A percentile compares a stretch with the other conserved stretches of the same genome.
phyloP scores from a whole-genome alignment of 768 basidiomycete species.

The Amanita muscaria region DNA sequence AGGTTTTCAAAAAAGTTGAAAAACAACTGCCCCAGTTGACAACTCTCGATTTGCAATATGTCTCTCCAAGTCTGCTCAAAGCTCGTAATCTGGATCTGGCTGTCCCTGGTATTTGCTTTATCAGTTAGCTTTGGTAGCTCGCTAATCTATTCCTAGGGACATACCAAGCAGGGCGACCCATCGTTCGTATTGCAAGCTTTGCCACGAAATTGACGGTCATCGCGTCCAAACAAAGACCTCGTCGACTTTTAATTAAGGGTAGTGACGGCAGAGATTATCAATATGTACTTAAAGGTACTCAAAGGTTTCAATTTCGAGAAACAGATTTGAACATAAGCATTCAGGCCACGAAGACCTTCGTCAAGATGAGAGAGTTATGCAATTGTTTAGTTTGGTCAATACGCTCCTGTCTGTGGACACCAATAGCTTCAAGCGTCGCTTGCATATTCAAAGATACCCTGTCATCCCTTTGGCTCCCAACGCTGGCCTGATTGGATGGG shows the following conservation, averaged over 20 bases:
- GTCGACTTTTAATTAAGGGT: conserved; percentile 79
- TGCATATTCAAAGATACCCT: conserved; percentile 88
- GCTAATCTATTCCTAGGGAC: conserved; percentile 46
- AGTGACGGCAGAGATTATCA: conserved; percentile 92
- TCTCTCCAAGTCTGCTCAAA: conserved; percentile 86
- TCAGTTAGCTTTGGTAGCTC: not conserved
- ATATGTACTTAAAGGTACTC: conserved; percentile 78
- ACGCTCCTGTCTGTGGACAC: conserved; percentile 89
- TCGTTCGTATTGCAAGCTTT: conserved; percentile 79
- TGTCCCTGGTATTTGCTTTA: conserved; percentile 64
- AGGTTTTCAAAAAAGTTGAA: conserved; percentile 96
- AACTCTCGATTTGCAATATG: conserved; percentile 91
- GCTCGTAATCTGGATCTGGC: conserved; percentile 88
- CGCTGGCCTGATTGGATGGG: conserved; percentile 92
- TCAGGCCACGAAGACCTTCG: conserved; percentile 96
- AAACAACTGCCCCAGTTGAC: conserved; percentile 87
- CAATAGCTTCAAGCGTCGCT: conserved; percentile 89
- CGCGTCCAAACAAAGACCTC: conserved; percentile 92
- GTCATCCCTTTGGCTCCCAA: conserved; percentile 95
- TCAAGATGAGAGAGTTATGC: conserved; percentile 99
- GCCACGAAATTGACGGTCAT: conserved; percentile 88
- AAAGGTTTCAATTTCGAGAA: not conserved
- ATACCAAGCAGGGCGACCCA: conserved; percentile 80
- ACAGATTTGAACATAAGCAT: conserved; percentile 2
- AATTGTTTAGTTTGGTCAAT: conserved; percentile 95